Percentiles rank a stretch among this genome's conserved stretches.
Evolutionary conservation across 495 filamentous ascomycete genomes (phyloP).

Genomic region (Lasiosphaeris hirsuta): DNA sequence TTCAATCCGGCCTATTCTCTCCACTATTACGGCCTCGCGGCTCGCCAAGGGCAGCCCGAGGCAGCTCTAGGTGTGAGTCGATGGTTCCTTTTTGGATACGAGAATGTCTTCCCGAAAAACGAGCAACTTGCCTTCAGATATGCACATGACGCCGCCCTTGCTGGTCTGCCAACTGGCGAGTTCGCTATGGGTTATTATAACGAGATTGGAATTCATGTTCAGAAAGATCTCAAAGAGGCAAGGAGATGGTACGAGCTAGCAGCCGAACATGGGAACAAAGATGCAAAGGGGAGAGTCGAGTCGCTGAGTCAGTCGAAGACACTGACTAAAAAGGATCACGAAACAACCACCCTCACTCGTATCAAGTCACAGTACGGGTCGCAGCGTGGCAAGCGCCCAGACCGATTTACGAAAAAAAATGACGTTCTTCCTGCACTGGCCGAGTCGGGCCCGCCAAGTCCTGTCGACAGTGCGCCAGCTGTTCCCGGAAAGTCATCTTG

Average conservation of each 20-base stretch:
- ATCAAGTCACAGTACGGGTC: slow-evolving; percentile 95
- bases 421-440: slow-evolving; percentile 52
- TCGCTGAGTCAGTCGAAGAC: slow-evolving; percentile 82
- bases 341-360: slow-evolving; percentile 80
- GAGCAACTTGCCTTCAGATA: slow-evolving; percentile 90
- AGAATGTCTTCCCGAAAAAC: slow-evolving; percentile 88
- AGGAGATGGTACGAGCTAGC: slow-evolving; percentile 88
- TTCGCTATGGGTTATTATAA: slow-evolving; percentile 98
- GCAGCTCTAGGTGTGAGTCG: slow-evolving; percentile 96
- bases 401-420: slow-evolving; percentile 52
- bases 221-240: slow-evolving; percentile 77
- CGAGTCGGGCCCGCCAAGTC: slow-evolving; percentile 21
- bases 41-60: slow-evolving; percentile 81
- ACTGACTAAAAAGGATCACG: slow-evolving; percentile 85
- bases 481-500: slow-evolving; percentile 22
- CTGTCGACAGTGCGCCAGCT: slow-evolving; percentile 7
- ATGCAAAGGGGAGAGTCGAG: slow-evolving; percentile 77
- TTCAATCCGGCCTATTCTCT: slow-evolving; percentile 89
- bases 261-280: slow-evolving; percentile 86
- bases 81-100: slow-evolving; percentile 96
- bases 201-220: slow-evolving; percentile 89
- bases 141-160: slow-evolving; percentile 77
- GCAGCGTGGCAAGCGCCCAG: slow-evolving; percentile 66
- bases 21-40: slow-evolving; percentile 93
- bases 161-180: slow-evolving; percentile 82